Conservation (phyloP, 225 moss, liverwort and hornwort genomes). For the Sphagnum tenellum region DNA sequence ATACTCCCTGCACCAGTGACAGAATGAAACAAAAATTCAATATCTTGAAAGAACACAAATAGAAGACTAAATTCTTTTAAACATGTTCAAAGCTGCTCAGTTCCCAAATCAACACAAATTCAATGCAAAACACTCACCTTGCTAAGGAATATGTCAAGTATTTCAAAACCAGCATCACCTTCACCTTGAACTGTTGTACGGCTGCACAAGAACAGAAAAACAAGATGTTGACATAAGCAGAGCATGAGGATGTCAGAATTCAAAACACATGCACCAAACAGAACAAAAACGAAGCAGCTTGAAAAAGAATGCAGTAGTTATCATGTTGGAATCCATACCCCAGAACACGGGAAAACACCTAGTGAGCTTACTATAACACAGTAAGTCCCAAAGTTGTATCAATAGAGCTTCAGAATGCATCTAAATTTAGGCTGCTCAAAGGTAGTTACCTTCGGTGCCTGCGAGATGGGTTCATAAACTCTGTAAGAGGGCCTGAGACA, state of each 20-base stretch:
- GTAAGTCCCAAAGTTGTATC: no score
- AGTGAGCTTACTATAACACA: no score
- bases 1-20: conserved; percentile 51
- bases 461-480: conserved; percentile 65
- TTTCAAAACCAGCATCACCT: conserved; percentile 86
- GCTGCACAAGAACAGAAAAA: conserved; percentile 24
- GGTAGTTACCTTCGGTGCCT: conserved; percentile 56
- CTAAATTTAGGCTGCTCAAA: neutral
- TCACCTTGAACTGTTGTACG: conserved; percentile 55
- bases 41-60: neutral
- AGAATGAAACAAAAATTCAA: neutral
- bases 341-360: neutral
- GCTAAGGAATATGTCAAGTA: conserved; percentile 86
- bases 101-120: neutral
- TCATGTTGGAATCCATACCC: no score
- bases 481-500: conserved; percentile 55
- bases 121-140: conserved; percentile 30
- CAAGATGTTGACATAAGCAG: neutral
- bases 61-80: neutral
- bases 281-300: neutral
- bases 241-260: neutral
- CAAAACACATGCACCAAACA: neutral
- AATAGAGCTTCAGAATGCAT: no score
- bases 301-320: no score
- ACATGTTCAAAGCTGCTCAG: neutral